A percentile compares a stretch with the other conserved stretches of the same genome.
These are phyloP conservation scores for Candida hispaniensis DNA, from an alignment of 805 yeast species.

Conservation along the genomic window DNA sequence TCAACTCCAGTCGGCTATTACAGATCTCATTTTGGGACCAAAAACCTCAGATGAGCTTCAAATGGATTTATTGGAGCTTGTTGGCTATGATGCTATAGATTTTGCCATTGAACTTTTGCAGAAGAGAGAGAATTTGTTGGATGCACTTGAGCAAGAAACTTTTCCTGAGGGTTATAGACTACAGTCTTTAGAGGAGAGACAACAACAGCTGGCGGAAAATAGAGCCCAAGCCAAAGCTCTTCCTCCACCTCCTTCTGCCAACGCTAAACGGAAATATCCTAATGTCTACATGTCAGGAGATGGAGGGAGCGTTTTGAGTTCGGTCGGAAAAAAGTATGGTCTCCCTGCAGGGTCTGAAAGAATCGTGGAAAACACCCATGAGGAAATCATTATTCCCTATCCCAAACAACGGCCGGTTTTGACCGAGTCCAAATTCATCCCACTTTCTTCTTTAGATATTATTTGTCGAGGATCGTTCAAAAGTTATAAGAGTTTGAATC, in stretches of 20 bases:
- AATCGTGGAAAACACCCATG: conserved; percentile 39
- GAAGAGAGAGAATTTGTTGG: conserved; percentile 21
- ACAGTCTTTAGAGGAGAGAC: conserved; percentile 20
- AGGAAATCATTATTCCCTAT: conserved; percentile 76
- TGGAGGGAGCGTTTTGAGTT: conserved; percentile 57
- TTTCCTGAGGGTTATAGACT: conserved; percentile 6
- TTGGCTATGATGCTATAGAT: conserved; percentile 83
- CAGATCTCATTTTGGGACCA: conserved; percentile 22
- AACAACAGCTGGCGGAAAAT: conserved; percentile 21
- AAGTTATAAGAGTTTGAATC: conserved; percentile 65
- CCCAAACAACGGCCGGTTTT: conserved; percentile 41
- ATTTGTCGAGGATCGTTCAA: conserved; percentile 77
- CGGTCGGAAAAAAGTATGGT: conserved; percentile 69
- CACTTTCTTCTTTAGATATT: conserved; percentile 46
- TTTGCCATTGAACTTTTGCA: conserved; percentile 54
- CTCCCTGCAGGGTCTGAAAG: conserved; percentile 71
- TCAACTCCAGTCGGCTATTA: conserved; percentile 10
- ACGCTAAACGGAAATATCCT: conserved; percentile 54
- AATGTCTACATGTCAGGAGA: conserved; percentile 73
- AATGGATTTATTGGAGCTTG: conserved; percentile 58
- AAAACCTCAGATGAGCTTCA: conserved; percentile 52
- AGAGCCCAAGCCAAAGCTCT: conserved; percentile 21
- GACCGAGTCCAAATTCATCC: conserved; percentile 35
- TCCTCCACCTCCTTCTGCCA: conserved; percentile 25
- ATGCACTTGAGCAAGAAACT: conserved; percentile 20